A percentile compares a stretch with the other conserved stretches of the same genome.
These are phyloP conservation scores for Leucocoprinus leucothites DNA, from an alignment of 768 basidiomycete species.

Conservation along the genomic window DNA sequence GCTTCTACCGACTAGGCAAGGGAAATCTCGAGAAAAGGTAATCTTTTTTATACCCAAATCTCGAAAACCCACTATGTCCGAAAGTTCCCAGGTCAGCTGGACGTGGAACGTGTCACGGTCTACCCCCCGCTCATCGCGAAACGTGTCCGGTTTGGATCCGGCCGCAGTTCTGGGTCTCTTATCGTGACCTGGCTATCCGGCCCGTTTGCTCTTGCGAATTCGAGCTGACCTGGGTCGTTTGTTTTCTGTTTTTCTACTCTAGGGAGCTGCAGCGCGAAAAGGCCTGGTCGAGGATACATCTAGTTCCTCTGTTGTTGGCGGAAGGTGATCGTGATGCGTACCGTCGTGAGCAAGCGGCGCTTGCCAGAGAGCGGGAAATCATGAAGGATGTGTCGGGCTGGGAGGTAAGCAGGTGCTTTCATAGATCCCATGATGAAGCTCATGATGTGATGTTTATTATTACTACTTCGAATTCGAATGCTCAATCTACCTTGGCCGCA, in stretches of 20 bases:
- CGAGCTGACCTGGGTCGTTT: conserved; percentile 38
- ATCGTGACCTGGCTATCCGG: conserved; percentile 42
- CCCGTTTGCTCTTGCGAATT: conserved; percentile 35
- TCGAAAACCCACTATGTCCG: conserved; percentile 9
- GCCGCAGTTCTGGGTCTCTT: conserved; percentile 38
- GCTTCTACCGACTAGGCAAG: conserved; percentile 88
- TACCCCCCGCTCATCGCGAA: conserved; percentile 63
- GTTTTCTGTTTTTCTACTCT: conserved; percentile 25
- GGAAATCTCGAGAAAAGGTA: conserved; percentile 94
- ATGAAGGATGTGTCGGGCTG: conserved; percentile 94
- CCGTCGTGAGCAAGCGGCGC: conserved; percentile 73
- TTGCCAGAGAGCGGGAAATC: conserved; percentile 80
- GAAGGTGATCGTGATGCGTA: conserved; percentile 92
- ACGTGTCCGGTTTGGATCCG: conserved; percentile 69
- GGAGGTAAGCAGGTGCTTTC: conserved; percentile 66
- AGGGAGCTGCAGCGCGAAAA: conserved; percentile 94
- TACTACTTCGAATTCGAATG: conserved; percentile 15
- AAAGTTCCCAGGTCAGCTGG: conserved; percentile 47
- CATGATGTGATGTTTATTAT: conserved; percentile 22
- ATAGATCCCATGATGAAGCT: conserved; percentile 12
- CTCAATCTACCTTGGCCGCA: conserved; percentile 21
- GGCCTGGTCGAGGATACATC: conserved; percentile 93
- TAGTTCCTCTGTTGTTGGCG: conserved; percentile 87
- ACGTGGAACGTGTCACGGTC: conserved; percentile 62
- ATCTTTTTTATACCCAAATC: conserved; percentile 29